Base-by-base conservation (phyloP, 805 yeast species). In the Hanseniaspora lachancei region DNA sequence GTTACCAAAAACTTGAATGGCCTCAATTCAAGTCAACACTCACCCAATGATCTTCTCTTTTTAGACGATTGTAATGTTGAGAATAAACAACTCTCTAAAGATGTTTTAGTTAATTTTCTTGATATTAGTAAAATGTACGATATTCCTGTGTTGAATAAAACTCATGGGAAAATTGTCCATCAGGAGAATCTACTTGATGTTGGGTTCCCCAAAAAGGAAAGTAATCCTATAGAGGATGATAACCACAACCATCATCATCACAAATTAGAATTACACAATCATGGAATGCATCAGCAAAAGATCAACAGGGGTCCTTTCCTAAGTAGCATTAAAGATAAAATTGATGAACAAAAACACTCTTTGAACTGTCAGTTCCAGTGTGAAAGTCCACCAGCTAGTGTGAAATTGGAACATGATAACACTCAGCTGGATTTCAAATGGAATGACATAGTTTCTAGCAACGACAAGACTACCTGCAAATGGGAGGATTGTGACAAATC, bases 401-500 rank as follows among this genome's bases (percentile, higher is more conserved):
- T 63, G 63, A 2, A 66, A 75, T 68, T 48, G 74, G 69, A 65
- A 79, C 69, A 64, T 76, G 80, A 42, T 16, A 21, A 42, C 21
- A 44, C 36, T 18, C 47, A 38, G 24, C 36, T 47, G 10, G 38
- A 47, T 7, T 53, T 53, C 38, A 46, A 46, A 5, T 53, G 56
- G 56, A 53, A 53, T 32, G 56, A 54, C 5, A 23, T 42, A 27
- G 35, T 46, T 23, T 10, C 50, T 23, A 16, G 24, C 42, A 58
- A 58, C 23, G 61, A 61, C 23, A 46, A 67, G 6, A 39, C 59
- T 18, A 50, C 47, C 63, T 86, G 95, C 66, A 77, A 79, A 64
- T 86, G 95, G 95, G 80, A 79, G 49, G 72, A 77, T 57, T 86
- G 95, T 64, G 65, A 66, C 12, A 71, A 72, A 47, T 63, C 62